Base-by-base conservation (phyloP, 1,284 basidiomycete species). In the Moesziomyces antarcticus region DNA sequence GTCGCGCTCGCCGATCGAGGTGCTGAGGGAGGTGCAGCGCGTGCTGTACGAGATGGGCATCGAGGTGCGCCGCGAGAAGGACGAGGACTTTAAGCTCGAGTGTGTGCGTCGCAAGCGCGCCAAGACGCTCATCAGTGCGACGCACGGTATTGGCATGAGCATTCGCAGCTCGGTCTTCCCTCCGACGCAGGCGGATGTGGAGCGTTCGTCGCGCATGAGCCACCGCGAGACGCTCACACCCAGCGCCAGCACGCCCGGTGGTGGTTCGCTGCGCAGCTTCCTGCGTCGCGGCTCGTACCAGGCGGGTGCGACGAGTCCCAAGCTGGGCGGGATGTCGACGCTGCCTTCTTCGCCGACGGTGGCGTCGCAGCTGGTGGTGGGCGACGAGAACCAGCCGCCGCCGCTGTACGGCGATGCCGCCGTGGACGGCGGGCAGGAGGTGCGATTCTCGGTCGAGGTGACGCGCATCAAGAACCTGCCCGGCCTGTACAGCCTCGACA, bases 11-110 rank as follows among this genome's bases (percentile, higher is more conserved):
- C 95, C 96, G 14, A 88, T 90, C 7, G 91, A 93, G 70, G 93
- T 98, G 45, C 93, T 99, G 87, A 88, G 88, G 64, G 92, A 94
- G 82, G 89, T 98, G 37, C 88, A 89, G 75, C 87, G 88, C 63
- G 91, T 94, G 18, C 87, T 99, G 59, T 88, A 90, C 77, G 89
- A 88, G 44, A 95, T 99, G 93, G 97, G 96, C 22, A 88, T 99
- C 61, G 93, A 96, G 50, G 88, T 95, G 71, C 89, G 92, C 80
- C 86, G 90, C 50, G 86, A 91, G 89, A 73, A 92, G 94, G 81
- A 97, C 89, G 87, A 95, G 93, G 87, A 81, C 45, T 82, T 79
- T 61, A 80, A 80, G 59, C 55, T 83, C 22, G 82, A 83, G 47
- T 83, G 82, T 51, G 49, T 83, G 22, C 80, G 82, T 24, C 63